phyloP scores from a whole-genome alignment of 768 basidiomycete species.

The Collybia sp. region DNA sequence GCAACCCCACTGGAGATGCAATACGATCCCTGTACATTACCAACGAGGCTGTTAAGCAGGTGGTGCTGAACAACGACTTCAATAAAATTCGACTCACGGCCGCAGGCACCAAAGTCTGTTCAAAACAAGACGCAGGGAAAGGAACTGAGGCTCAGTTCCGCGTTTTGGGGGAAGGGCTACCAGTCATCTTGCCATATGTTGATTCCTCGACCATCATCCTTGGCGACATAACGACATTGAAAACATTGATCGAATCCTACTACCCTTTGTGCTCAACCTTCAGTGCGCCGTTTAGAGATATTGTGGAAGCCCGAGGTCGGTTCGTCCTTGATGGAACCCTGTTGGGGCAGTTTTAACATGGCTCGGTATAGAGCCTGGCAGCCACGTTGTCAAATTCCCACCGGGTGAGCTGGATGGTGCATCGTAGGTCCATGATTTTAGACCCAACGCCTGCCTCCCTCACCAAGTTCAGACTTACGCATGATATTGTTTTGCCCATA shows the following conservation, averaged over 20 bases:
- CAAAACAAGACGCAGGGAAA: slow-evolving; percentile 77
- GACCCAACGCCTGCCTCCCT: too few relatives aligned
- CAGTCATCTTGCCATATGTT: slow-evolving; percentile 79
- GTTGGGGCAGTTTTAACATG: neutral
- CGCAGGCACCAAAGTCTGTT: slow-evolving; percentile 92
- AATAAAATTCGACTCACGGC: slow-evolving; percentile 81
- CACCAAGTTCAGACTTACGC: slow-evolving; percentile 46
- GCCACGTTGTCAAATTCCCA: slow-evolving; percentile 67
- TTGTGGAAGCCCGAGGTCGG: slow-evolving; percentile 53
- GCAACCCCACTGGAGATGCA: slow-evolving; percentile 71
- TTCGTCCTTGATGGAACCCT: slow-evolving; percentile 7
- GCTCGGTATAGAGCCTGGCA: slow-evolving; percentile 51
- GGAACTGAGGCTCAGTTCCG: slow-evolving; percentile 62
- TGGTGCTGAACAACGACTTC: slow-evolving; percentile 81
- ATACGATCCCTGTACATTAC: slow-evolving; percentile 84
- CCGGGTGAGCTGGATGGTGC: slow-evolving; percentile 47
- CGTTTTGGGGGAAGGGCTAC: slow-evolving; percentile 80
- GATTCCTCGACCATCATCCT: slow-evolving; percentile 57
- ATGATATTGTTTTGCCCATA: slow-evolving; percentile 85
- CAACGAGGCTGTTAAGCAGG: slow-evolving; percentile 77
- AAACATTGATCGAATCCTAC: slow-evolving; percentile 66
- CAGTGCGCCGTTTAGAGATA: slow-evolving; percentile 49
- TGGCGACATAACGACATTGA: slow-evolving; percentile 52
- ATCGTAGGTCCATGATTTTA: slow-evolving; percentile 36
- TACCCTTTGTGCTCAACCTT: slow-evolving; percentile 76